These are phyloP conservation scores for Teunomyces funiuensis DNA, from an alignment of 805 yeast species.

Conservation along the genomic window DNA sequence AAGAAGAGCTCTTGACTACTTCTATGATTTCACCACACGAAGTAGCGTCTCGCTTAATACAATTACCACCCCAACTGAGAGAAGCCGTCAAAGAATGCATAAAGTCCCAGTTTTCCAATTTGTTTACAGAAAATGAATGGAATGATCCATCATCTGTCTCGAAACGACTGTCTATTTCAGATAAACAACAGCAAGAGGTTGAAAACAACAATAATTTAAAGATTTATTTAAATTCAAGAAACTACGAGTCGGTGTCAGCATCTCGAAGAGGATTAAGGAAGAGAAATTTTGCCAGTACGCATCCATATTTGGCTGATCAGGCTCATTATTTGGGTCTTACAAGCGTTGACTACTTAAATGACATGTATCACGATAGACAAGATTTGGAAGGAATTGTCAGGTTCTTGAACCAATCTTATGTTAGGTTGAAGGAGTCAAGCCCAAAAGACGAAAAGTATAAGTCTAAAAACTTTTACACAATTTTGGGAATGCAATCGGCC, in stretches of 20 bases:
- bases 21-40: constrained; percentile 13
- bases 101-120: background rate
- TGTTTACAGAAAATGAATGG: constrained; percentile 8
- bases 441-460: constrained; percentile 42
- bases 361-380: constrained; percentile 34
- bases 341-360: constrained; percentile 35
- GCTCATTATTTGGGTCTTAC: constrained; percentile 45
- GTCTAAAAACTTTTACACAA: constrained; percentile 37
- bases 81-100: background rate
- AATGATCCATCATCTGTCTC: constrained; percentile 6
- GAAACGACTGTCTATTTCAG: background rate
- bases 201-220: constrained; percentile 14
- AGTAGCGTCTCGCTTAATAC: constrained; percentile 1
- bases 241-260: constrained; percentile 8
- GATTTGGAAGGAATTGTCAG: constrained; percentile 33
- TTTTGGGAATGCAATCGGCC: constrained; percentile 27
- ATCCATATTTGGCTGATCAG: constrained; percentile 45
- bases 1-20: constrained; percentile 16
- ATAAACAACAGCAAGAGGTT: constrained; percentile 6
- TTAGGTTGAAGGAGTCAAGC: constrained; percentile 27
- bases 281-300: constrained; percentile 43
- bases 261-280: constrained; percentile 35
- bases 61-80: background rate
- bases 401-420: constrained; percentile 36
- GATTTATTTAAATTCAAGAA: constrained; percentile 15